These are phyloP conservation scores for Eucalyptus victrix DNA, from an alignment of 345 rosid genomes.

Conservation along the genomic window DNA sequence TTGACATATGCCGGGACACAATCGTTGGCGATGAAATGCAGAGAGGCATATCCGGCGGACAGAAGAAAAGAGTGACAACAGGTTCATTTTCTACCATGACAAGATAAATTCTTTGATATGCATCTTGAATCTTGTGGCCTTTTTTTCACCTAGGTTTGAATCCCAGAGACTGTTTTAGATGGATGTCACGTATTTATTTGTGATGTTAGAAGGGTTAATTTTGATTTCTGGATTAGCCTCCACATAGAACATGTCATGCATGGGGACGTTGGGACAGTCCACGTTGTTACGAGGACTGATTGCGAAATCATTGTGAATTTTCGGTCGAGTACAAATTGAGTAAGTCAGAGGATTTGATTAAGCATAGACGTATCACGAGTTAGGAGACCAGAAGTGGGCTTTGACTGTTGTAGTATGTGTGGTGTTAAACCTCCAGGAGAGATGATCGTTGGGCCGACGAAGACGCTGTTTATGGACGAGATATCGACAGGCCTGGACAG, in stretches of 20 bases:
- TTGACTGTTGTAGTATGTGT: neutral
- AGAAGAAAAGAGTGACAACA: slow-evolving; percentile 83
- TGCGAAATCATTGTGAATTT: neutral
- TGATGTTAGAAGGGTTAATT: neutral
- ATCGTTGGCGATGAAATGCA: slow-evolving; percentile 77
- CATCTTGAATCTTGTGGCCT: neutral
- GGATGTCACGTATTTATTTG: neutral
- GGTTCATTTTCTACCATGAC: slow-evolving; percentile 17
- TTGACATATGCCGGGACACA: slow-evolving; percentile 78
- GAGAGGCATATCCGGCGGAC: slow-evolving; percentile 88
- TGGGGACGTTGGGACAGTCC: neutral
- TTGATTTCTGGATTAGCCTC: neutral
- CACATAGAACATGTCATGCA: neutral
- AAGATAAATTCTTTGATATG: neutral
- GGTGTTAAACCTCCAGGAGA: slow-evolving; percentile 36
- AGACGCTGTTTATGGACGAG: slow-evolving; percentile 87
- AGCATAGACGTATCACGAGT: neutral
- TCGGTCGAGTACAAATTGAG: neutral
- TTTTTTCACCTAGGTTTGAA: neutral
- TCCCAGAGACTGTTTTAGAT: neutral
- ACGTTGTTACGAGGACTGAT: neutral
- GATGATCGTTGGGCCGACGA: slow-evolving; percentile 95
- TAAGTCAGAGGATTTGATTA: neutral
- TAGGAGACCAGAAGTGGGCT: neutral
- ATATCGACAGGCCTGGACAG: slow-evolving; percentile 94